Evolutionary conservation across 306 rosid species (phyloP).

Genomic region (Vigna nakashimae): DNA sequence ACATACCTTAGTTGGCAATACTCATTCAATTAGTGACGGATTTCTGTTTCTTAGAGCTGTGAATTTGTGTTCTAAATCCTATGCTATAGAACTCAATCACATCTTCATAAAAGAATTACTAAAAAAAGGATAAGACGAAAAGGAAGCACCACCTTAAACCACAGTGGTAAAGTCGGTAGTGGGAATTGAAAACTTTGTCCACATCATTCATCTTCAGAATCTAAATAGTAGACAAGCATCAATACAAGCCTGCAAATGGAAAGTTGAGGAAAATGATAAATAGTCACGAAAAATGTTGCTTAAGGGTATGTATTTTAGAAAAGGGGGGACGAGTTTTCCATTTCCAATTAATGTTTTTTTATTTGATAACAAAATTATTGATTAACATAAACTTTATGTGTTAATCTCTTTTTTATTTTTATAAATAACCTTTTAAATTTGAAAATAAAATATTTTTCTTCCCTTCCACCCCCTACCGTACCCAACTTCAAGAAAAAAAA

Average conservation of each 20-base stretch:
- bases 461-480: neutral
- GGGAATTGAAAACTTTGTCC: constrained; percentile 51
- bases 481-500: neutral
- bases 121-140: neutral
- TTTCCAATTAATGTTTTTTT: neutral
- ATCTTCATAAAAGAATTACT: constrained; percentile 3
- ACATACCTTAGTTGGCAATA: neutral
- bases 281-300: constrained; percentile 5
- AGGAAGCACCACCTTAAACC: constrained; percentile 51
- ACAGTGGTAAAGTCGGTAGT: constrained; percentile 46
- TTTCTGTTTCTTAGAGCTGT: constrained; percentile 26
- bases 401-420: neutral
- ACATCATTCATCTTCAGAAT: constrained; percentile 60
- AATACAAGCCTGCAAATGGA: constrained; percentile 80
- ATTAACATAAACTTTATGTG: neutral
- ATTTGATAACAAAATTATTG: neutral
- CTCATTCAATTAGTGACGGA: constrained; percentile 34
- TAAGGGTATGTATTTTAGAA: neutral
- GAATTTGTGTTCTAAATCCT: constrained; percentile 5
- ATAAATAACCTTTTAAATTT: neutral
- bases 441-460: neutral
- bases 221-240: constrained; percentile 64
- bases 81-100: constrained; percentile 11
- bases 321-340: neutral
- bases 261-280: constrained; percentile 36